A percentile compares a stretch with the other conserved stretches of the same genome.
phyloP scores from a whole-genome alignment of 257 asterid genomes.

The Ilex asprella region DNA sequence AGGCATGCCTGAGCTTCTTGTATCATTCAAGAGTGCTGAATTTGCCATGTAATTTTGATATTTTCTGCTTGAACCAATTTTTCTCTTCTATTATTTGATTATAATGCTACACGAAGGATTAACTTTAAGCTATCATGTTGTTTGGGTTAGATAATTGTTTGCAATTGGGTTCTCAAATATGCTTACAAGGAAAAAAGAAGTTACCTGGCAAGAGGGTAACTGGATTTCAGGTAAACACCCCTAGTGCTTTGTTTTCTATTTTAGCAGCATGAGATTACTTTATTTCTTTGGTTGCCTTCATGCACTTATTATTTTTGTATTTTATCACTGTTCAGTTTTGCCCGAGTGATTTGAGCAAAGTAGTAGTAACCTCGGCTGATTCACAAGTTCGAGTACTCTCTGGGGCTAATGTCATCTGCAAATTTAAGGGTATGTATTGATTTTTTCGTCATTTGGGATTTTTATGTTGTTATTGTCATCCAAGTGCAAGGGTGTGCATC shows the following conservation, averaged over 20 bases:
- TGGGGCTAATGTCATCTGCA: conserved; percentile 56
- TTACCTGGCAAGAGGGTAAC: conserved; percentile 61
- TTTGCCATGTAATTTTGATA: neutral
- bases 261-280: neutral
- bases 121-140: neutral
- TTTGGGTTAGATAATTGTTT: conserved; percentile 46
- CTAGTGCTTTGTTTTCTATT: neutral
- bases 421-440: conserved; percentile 56
- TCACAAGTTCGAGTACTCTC: conserved; percentile 64
- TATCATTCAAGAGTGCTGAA: neutral
- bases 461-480: too few species aligned
- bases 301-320: neutral
- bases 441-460: neutral
- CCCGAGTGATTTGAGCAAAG: conserved; percentile 66
- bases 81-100: neutral
- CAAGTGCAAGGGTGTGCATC: too few species aligned
- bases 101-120: neutral
- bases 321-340: conserved; percentile 47
- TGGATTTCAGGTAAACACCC: conserved; percentile 72
- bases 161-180: conserved; percentile 57
- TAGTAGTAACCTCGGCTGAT: conserved; percentile 84
- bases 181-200: conserved; percentile 70
- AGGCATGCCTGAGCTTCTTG: neutral
- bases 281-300: neutral
- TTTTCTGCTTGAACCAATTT: neutral